Base-by-base conservation (phyloP, 108 stramenopile genomes). In the Seminavis robusta region DNA sequence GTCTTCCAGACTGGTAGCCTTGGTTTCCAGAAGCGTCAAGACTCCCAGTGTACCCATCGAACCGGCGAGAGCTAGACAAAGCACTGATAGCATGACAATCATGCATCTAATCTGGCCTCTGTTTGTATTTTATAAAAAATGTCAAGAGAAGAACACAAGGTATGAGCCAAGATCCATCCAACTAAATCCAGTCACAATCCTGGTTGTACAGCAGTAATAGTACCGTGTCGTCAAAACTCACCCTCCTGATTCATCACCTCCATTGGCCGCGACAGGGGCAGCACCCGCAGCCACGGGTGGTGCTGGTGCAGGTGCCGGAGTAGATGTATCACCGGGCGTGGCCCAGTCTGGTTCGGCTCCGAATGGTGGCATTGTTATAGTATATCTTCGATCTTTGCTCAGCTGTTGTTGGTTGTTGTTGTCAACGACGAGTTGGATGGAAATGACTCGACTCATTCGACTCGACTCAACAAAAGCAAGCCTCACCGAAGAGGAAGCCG, bases 1-100 rank as follows among this genome's bases (percentile, higher is more conserved):
- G 42, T 83, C 74, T 9, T 48, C 36, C 15, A 50, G 13, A 27
- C 26, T 10, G 24, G 29, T 47, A 44, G 25, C 1, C 6, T 57
- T 3, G 17, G 65, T 49, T 55, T 82, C 65, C 27, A 89, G 68
- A 27, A 90, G 45, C 4, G 82, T 76, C 31, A 90, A 74, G n/a
- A 90, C 72, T 10, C 86, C 92, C 44, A 90, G 64, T 25, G 78
- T 67, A 29, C 65, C 66, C 92, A 94, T 94, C 77, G 83, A 61
- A 9, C 64, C 86, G 28, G 84, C 67, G 43, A 94, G 73, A 16
- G 79, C 86, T 16, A 90, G 75, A 55, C 68, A 69, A 34, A 84
- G 54, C 11, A 86, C 1, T 23, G 86, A 88, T 15, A 94, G 69
- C 1, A 68, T 25, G 10, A 47, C 26, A 52, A 83, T 77, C 13